A percentile compares a stretch with the other conserved stretches of the same genome.
phyloP scores from a whole-genome alignment of 1,139 yeast species.

The Candida mesenterica region DNA sequence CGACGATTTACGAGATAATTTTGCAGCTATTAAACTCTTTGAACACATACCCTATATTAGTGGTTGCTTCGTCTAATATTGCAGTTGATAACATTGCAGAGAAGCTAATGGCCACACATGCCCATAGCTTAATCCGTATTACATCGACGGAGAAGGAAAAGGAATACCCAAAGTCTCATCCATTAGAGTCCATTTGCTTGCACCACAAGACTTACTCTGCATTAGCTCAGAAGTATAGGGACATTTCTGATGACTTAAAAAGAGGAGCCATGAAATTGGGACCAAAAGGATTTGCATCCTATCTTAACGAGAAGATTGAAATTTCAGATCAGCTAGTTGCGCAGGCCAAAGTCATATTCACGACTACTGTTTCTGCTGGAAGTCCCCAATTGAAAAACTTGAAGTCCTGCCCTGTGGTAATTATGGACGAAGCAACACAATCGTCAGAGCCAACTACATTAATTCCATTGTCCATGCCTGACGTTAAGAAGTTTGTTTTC shows the following conservation, averaged over 20 bases:
- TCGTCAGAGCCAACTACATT: slow-evolving; percentile 69
- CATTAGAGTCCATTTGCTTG: slow-evolving; percentile 56
- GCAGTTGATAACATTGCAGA: slow-evolving; percentile 79
- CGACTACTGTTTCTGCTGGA: slow-evolving; percentile 73
- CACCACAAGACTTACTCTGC: slow-evolving; percentile 58
- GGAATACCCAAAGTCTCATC: slow-evolving; percentile 56
- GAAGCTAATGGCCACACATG: slow-evolving; percentile 51
- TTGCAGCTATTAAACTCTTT: slow-evolving; percentile 56
- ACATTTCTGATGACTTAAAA: slow-evolving; percentile 39
- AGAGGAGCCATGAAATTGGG: slow-evolving; percentile 35
- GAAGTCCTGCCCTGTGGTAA: slow-evolving; percentile 60
- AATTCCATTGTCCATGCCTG: slow-evolving; percentile 68
- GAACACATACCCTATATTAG: slow-evolving; percentile 62
- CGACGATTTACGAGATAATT: slow-evolving; percentile 64
- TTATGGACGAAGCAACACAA: slow-evolving; percentile 48
- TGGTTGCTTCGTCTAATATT: slow-evolving; percentile 74
- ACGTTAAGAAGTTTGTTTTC: slow-evolving; percentile 63
- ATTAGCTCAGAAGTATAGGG: slow-evolving; percentile 44
- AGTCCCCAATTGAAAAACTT: slow-evolving; percentile 59
- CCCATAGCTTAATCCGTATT: slow-evolving; percentile 56
- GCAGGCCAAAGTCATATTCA: slow-evolving; percentile 67
- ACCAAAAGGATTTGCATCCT: slow-evolving; percentile 48
- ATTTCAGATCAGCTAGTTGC: slow-evolving; percentile 51
- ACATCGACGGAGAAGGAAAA: slow-evolving; percentile 60
- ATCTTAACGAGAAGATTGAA: slow-evolving; percentile 41